These are phyloP conservation scores for Rubus idaeus DNA, from an alignment of 306 rosid genomes.

Conservation along the genomic window DNA sequence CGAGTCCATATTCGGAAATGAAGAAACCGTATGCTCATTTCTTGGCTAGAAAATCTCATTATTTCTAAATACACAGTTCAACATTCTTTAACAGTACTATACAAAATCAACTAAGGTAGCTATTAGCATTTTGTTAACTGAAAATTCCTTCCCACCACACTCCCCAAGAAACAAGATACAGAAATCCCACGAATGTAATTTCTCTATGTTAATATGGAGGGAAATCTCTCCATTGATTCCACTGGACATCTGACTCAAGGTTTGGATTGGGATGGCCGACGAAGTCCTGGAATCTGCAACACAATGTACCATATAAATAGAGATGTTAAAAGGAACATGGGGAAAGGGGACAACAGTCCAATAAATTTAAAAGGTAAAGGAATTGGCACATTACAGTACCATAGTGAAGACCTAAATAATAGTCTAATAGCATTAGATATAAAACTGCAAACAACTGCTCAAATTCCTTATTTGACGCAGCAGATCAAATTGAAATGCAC, in stretches of 20 bases:
- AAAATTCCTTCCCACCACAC: neutral
- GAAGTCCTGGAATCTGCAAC: conserved; percentile 76
- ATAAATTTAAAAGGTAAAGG: neutral
- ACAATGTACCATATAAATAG: conserved; percentile 14
- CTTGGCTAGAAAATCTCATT: neutral
- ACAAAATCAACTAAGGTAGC: neutral
- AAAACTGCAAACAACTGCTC: neutral
- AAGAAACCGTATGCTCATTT: neutral
- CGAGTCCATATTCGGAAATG: neutral
- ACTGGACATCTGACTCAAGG: conserved; percentile 32
- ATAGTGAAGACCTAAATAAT: neutral
- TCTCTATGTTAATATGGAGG: neutral
- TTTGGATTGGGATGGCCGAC: conserved; percentile 45
- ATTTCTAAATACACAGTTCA: neutral
- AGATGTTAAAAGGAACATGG: neutral
- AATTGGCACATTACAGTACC: neutral
- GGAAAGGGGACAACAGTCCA: neutral
- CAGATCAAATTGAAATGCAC: no score
- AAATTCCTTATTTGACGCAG: neutral
- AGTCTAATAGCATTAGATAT: neutral
- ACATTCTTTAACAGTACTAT: neutral
- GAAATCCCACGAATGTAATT: neutral
- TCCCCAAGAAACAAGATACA: neutral
- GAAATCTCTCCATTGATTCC: no score
- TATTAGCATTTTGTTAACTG: neutral